Evolutionary conservation across 768 basidiomycete species (phyloP).

Genomic region (Rhizopogon vinicolor): DNA sequence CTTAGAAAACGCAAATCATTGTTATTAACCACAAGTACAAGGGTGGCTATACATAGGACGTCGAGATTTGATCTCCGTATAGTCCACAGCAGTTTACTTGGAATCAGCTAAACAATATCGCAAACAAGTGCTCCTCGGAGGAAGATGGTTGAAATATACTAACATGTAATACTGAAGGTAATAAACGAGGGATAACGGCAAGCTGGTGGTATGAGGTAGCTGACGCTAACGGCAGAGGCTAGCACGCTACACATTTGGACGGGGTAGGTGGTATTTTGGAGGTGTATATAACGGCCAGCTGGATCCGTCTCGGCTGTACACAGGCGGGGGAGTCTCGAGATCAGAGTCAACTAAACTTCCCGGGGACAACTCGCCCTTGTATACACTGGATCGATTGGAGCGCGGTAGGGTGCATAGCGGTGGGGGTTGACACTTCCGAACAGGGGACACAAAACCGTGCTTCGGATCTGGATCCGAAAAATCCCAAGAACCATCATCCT

Average conservation of each 20-base stretch:
- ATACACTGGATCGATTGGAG: slow-evolving; percentile 10
- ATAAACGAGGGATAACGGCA: not conserved
- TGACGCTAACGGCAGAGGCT: not conserved
- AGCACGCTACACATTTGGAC: not conserved
- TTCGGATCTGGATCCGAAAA: slow-evolving; percentile 23
- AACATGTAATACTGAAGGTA: not conserved
- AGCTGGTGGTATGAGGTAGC: not conserved
- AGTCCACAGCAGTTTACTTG: not conserved
- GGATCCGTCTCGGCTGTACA: slow-evolving; percentile 14
- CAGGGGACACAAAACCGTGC: not conserved
- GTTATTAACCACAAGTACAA: not conserved
- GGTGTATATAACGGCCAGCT: slow-evolving; percentile 3
- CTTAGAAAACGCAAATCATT: not conserved
- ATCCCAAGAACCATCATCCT: slow-evolving; percentile 21
- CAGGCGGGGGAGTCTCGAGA: slow-evolving; percentile 24
- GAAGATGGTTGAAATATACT: not conserved
- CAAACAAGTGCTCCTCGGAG: not conserved
- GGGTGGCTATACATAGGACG: not conserved
- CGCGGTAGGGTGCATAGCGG: slow-evolving; percentile 4
- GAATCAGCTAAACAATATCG: not conserved
- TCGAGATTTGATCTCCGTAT: not conserved
- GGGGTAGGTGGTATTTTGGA: not conserved
- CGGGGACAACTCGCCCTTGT: slow-evolving; percentile 17
- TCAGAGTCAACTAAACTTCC: slow-evolving; percentile 1
- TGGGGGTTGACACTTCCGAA: not conserved